Evolutionary conservation across 2,329 filamentous ascomycete species (phyloP), one percentile per base, ranked within the genome.

Genomic region (Aulographum hederae): DNA sequence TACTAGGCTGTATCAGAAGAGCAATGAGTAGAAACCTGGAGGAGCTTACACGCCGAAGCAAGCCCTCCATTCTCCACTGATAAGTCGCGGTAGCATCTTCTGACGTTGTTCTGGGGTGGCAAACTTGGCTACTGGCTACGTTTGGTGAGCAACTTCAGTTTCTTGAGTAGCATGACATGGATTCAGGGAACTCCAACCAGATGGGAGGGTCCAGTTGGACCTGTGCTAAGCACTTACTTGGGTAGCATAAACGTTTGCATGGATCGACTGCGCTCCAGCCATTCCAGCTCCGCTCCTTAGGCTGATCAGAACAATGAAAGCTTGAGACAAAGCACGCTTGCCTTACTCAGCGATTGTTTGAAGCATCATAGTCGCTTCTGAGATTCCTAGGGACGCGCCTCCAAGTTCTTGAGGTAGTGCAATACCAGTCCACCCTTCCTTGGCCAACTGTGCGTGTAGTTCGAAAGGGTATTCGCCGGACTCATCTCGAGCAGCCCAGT

Each of bases 1-100:
- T 86, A 20, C n/a, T 26, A 23, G 15, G 21, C 20, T 6, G 15
- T 15, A 21, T 21, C 15, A 8, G 29, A 6, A 10, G 20, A 8
- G 11, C 11, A 17, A 15, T 10, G 13, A 15, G 18, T 10, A 32
- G 11, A 6, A 8, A 54, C 30, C n/a, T n/a, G n/a, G n/a, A n/a
- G n/a, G n/a, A n/a, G n/a, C n/a, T n/a, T n/a, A n/a, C n/a, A 89
- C 79, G 10, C 79, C 80, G 40, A 89, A 89, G 45, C 80, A 89
- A 0, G 70, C 71, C 33, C 79, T 60, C 64, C 65, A 78, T 39
- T 71, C 62, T 2, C 80, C 80, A 5, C 65, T 65, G 25, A 89
- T 75, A 35, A 89, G 72, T 31, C 69, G 70, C 0, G 76, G 72
- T 6, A 89, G 63, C 18, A 71, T 77, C 4, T 57, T 56, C 33